A percentile compares a stretch with the other conserved stretches of the same genome.
phyloP scores from a whole-genome alignment of 2,329 filamentous ascomycete species.

The Stachybotrys chlorohalonatus region DNA sequence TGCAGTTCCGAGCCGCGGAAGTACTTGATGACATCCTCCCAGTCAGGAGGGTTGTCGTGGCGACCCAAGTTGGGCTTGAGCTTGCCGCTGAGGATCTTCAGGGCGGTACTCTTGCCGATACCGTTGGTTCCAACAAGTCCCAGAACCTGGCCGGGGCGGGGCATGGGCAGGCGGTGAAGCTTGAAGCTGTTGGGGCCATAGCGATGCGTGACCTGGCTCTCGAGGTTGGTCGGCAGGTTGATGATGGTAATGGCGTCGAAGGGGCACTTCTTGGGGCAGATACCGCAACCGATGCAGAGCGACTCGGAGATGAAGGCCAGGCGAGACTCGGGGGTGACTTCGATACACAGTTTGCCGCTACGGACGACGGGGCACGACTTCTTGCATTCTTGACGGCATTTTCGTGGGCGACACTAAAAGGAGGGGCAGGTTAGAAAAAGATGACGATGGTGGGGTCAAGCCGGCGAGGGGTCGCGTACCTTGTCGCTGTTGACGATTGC shows the following conservation, averaged over 20 bases:
- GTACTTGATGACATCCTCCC: constrained; percentile 98
- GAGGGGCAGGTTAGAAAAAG: constrained; percentile 16
- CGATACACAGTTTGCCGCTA: constrained; percentile 94
- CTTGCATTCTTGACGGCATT: constrained; percentile 99
- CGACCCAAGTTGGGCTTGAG: constrained; percentile 95
- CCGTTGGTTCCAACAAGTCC: constrained; percentile 98
- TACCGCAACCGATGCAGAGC: constrained; percentile 96
- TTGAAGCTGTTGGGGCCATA: constrained; percentile 99
- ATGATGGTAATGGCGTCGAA: constrained; percentile 99
- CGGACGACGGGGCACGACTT: constrained; percentile 97
- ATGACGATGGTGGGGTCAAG: constrained; percentile 13
- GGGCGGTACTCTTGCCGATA: constrained; percentile 99
- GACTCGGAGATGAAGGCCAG: constrained; percentile 97
- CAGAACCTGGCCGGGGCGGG: constrained; percentile 87
- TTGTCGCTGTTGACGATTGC: constrained; percentile 99
- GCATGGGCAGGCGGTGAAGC: constrained; percentile 92
- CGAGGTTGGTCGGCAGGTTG: constrained; percentile 98
- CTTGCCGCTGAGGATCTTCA: constrained; percentile 98
- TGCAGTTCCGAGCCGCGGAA: constrained; percentile 97
- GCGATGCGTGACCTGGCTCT: constrained; percentile 94
- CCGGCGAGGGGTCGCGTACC: constrained; percentile 35
- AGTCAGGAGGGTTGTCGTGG: constrained; percentile 94
- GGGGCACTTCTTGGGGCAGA: constrained; percentile 98
- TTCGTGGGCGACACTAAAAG: constrained; percentile 35
- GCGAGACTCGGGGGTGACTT: constrained; percentile 79